These are phyloP conservation scores for Kodamaea plutei DNA, from an alignment of 1,139 yeast species.

Conservation along the genomic window DNA sequence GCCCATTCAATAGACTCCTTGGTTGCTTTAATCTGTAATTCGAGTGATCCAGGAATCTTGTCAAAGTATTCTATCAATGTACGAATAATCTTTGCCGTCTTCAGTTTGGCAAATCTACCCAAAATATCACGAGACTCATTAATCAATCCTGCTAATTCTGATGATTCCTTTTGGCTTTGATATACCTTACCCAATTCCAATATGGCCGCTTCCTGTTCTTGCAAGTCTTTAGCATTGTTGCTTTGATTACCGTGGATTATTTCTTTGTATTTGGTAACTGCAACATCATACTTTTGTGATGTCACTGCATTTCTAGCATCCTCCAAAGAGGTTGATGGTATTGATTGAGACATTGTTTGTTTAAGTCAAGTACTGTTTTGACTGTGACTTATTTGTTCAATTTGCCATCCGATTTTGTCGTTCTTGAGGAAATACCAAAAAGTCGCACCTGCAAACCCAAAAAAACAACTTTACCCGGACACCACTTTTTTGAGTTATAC, in stretches of 20 bases:
- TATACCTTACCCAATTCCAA: constrained; percentile 61
- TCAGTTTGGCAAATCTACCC: constrained; percentile 82
- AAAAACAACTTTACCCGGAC: neutral
- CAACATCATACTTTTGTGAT: constrained; percentile 45
- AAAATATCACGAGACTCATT: constrained; percentile 67
- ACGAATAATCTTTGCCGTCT: constrained; percentile 84
- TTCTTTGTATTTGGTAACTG: constrained; percentile 53
- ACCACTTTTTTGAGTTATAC: too few relatives aligned
- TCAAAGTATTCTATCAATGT: constrained; percentile 77
- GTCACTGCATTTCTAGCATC: constrained; percentile 57
- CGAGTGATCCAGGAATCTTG: constrained; percentile 60
- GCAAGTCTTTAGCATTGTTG: constrained; percentile 26
- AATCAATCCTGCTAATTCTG: constrained; percentile 57
- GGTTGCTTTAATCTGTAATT: constrained; percentile 70
- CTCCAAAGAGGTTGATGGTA: constrained; percentile 35
- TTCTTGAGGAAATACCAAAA: too few relatives aligned
- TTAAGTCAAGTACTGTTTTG: constrained; percentile 1
- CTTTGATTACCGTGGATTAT: constrained; percentile 36
- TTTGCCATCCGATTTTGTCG: constrained; percentile 18
- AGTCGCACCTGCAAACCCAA: neutral
- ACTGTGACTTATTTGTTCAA: constrained; percentile 2
- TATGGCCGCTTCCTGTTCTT: constrained; percentile 61
- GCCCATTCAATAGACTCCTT: constrained; percentile 89
- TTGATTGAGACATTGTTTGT: too few relatives aligned
- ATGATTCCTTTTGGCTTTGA: constrained; percentile 39